phyloP scores from a whole-genome alignment of 208 protist genomes.

The Kentomonas sorsogonicus region DNA sequence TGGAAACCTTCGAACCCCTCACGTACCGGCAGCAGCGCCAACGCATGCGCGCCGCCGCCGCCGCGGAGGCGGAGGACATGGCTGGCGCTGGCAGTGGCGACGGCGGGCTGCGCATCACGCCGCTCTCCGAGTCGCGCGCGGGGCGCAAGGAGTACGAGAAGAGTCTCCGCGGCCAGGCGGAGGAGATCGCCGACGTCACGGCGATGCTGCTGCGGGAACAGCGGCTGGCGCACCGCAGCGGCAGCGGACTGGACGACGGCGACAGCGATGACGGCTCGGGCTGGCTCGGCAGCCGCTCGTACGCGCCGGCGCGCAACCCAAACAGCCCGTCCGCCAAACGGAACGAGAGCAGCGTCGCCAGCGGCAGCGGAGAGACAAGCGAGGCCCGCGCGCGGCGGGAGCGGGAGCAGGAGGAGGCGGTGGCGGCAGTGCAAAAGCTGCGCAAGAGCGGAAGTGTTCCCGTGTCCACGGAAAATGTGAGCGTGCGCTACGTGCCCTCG shows the following conservation, averaged over 20 bases:
- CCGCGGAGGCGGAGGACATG: slow-evolving; percentile 18
- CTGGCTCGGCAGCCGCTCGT: no score
- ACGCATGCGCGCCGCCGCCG: slow-evolving; percentile 4
- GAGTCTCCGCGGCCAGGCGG: background rate
- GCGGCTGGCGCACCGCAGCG: slow-evolving; percentile 17
- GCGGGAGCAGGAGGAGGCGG: no score
- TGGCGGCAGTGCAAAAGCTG: no score
- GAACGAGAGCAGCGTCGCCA: no score
- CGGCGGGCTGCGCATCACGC: background rate
- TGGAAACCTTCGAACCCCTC: slow-evolving; percentile 58
- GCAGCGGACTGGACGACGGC: slow-evolving; percentile 13
- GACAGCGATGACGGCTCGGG: slow-evolving; percentile 14
- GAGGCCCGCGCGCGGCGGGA: no score
- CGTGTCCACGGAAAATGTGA: no score
- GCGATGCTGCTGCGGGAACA: no score
- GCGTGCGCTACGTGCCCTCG: no score
- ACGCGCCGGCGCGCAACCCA: no score
- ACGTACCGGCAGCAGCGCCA: slow-evolving; percentile 35
- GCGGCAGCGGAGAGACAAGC: no score
- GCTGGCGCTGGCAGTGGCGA: background rate
- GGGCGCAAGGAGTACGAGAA: background rate
- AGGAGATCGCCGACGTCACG: background rate
- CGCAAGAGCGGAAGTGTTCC: no score
- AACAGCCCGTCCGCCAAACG: no score
- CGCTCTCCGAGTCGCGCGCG: background rate